These are phyloP conservation scores for Cercophora sp. DNA, from an alignment of 495 filamentous ascomycete species.

Conservation along the genomic window DNA sequence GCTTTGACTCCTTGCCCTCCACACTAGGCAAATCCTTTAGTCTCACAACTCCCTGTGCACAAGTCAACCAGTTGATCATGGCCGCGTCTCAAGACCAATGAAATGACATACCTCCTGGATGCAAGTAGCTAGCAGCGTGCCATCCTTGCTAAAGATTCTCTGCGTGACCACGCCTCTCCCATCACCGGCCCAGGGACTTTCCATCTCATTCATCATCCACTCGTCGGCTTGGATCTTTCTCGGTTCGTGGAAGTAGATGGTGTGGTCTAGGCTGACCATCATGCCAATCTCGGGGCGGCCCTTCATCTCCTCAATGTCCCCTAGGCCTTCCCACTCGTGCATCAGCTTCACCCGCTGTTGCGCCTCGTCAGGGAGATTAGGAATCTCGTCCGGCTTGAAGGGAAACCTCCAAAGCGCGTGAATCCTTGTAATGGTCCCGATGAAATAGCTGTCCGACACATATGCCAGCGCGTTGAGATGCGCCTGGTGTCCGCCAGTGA, in stretches of 20 bases:
- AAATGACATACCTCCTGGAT: constrained; percentile 63
- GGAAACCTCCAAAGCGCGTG: constrained; percentile 66
- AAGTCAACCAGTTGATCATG: too few relatives aligned
- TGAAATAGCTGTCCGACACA: constrained; percentile 86
- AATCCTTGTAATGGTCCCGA: constrained; percentile 76
- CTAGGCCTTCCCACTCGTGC: constrained; percentile 41
- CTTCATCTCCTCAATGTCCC: constrained; percentile 34
- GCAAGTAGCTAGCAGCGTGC: constrained; percentile 77
- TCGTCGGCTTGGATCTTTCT: constrained; percentile 77
- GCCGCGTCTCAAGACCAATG: too few relatives aligned
- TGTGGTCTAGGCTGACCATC: constrained; percentile 94
- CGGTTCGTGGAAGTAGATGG: constrained; percentile 92
- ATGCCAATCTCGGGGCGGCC: constrained; percentile 66
- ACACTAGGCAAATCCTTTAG: constrained; percentile 16
- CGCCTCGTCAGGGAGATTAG: constrained; percentile 26
- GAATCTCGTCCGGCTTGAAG: constrained; percentile 33
- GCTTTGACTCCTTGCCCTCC: constrained; percentile 23
- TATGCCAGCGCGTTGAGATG: constrained; percentile 88
- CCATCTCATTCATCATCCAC: constrained; percentile 91
- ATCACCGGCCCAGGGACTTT: constrained; percentile 90
- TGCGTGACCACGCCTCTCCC: constrained; percentile 83
- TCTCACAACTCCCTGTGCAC: constrained; percentile 26
- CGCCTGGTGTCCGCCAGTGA: constrained; percentile 71
- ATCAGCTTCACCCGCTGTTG: constrained; percentile 28
- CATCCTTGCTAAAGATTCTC: constrained; percentile 81